Base-by-base conservation (phyloP, 306 rosid genomes). In the Acacia crassicarpa region DNA sequence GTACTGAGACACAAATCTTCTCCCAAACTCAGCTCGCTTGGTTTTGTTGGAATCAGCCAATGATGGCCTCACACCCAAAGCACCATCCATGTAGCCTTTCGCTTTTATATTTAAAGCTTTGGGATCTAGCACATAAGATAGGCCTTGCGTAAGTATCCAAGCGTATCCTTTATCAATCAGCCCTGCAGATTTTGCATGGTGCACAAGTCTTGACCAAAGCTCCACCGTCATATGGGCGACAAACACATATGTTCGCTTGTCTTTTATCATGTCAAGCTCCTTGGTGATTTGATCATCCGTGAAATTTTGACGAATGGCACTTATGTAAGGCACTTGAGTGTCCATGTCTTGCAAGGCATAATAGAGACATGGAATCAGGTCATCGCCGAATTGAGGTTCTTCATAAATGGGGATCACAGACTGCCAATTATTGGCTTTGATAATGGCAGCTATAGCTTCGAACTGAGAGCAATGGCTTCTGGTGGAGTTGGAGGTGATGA, bases 151-250 rank as follows among this genome's bases (percentile, higher is more conserved):
- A 40, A 62, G 16, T 17, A 78, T 71, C 88, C 68, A 89, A 17
- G 81, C 85, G 49, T 67, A 67, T 43, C 88, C 85, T 73, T 38
- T 62, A 1, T 8, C 58, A 80, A 86, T 72, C 87, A 86, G 82
- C 23, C 72, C 80, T 5, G 30, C 80, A 0, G 74, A 17, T n/a
- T 79, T 30, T 11, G 88, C 91, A 3, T 67, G 83, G 40, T 14
- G 1, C 33, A 82, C 84, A 5, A 89, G 49, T 32, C n/a, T 56
- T 0, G 78, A 54, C 3, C 85, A 86, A 30, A 84, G 72, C 1
- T 35, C 5, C 62, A 75, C 56, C 0, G 13, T 46, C 91, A 82
- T 77, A 78, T 89, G 91, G 17, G 79, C 85, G 23, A 89, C 16
- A 35, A 89, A 82, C 15, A 89, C 65, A 49, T 56, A 84, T 12